Conservation (phyloP, 208 protist genomes). For the Novymonas esmeraldas region DNA sequence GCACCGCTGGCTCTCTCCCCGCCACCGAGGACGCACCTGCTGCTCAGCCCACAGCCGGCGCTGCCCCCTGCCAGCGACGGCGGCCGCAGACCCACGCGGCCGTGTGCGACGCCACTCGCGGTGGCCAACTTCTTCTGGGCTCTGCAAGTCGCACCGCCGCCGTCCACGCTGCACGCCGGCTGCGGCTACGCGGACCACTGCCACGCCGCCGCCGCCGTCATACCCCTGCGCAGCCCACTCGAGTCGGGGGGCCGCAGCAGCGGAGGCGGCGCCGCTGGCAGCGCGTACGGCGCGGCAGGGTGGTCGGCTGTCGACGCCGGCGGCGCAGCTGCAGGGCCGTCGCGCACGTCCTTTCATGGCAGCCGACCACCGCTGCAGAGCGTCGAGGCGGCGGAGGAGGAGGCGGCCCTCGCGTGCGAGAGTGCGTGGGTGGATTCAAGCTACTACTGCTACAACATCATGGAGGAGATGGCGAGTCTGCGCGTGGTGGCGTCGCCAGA, state of each 20-base stretch:
- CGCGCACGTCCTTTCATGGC: background rate
- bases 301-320: background rate
- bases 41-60: background rate
- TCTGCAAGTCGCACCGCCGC: constrained; percentile 32
- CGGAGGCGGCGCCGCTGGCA: background rate
- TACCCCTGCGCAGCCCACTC: background rate
- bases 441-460: constrained; percentile 45
- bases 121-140: constrained; percentile 43
- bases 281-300: constrained; percentile 5
- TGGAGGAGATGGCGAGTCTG: constrained; percentile 35
- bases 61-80: background rate
- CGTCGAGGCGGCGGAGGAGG: constrained; percentile 18
- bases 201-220: constrained; percentile 10
- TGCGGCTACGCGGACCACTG: constrained; percentile 23
- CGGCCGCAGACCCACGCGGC: background rate
- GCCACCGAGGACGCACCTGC: background rate
- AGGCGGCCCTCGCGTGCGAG: constrained; percentile 28
- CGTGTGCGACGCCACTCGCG: constrained; percentile 9
- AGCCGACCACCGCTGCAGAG: background rate
- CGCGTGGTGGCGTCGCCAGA: constrained; percentile 25
- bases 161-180: constrained; percentile 16
- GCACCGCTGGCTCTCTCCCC: background rate
- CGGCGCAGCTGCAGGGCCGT: background rate
- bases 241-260: background rate
- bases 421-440: constrained; percentile 38